Percentiles rank a stretch among this genome's conserved stretches.
Evolutionary conservation across 805 yeast species (phyloP).

Genomic region (Pichia exigua): DNA sequence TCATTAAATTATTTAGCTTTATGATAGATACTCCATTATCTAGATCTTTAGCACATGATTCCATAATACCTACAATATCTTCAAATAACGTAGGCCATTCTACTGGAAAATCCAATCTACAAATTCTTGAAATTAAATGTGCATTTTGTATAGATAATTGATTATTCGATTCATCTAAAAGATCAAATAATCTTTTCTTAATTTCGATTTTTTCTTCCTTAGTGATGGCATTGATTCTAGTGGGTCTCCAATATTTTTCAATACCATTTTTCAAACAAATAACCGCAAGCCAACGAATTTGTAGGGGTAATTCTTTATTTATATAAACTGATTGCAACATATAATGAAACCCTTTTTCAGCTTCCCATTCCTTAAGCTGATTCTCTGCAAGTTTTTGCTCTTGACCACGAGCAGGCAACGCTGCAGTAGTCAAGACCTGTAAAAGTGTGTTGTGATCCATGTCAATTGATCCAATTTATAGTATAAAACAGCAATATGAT

Average conservation of each 20-base stretch:
- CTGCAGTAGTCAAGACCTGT: constrained; percentile 40
- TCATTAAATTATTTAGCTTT: constrained; percentile 52
- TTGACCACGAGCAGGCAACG: constrained; percentile 40
- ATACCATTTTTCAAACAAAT: constrained; percentile 85
- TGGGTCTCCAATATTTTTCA: constrained; percentile 75
- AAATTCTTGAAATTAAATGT: constrained; percentile 68
- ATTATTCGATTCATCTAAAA: constrained; percentile 61
- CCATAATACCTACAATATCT: constrained; percentile 41
- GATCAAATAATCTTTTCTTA: constrained; percentile 43
- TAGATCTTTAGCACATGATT: constrained; percentile 30
- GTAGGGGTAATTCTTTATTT: constrained; percentile 50
- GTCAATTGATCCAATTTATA: not conserved
- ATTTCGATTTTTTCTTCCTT: constrained; percentile 67
- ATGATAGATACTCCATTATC: constrained; percentile 31
- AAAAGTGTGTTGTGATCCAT: constrained; percentile 22
- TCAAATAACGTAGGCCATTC: constrained; percentile 84
- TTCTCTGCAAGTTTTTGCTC: constrained; percentile 60
- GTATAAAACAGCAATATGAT: not conserved
- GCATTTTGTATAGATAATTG: constrained; percentile 81
- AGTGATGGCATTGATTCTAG: constrained; percentile 43
- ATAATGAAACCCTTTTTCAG: constrained; percentile 32
- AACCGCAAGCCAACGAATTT: constrained; percentile 77
- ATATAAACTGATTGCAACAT: constrained; percentile 44
- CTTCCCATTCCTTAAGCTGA: constrained; percentile 65
- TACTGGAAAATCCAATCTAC: constrained; percentile 75